Base-by-base conservation (phyloP, 202 grass and related monocot species). In the Zizania palustris region DNA sequence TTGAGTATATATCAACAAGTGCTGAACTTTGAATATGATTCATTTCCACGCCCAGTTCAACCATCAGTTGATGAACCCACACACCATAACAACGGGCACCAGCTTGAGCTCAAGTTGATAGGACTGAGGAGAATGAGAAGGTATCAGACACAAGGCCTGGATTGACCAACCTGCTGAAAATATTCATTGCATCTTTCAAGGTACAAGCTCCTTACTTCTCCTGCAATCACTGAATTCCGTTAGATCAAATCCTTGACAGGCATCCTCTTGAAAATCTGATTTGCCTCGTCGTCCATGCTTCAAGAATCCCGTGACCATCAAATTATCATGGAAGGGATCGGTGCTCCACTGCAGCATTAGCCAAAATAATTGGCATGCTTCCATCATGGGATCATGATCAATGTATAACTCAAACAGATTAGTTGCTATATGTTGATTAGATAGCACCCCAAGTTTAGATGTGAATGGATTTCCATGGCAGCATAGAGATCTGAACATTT, bases 221-320 rank as follows among this genome's bases (percentile, higher is more conserved):
- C 85, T 2, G 82, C 82, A 56, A 93, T 85, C 85, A 90, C 86
- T 82, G 91, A 88, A 76, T 93, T 93, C 91, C 91, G 90, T 56
- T 87, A 88, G 37, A 93, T 72, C 75, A 90, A 80, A 54, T 93
- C 87, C 85, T 75, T 90, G 28, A 63, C 51, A 71, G 82, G 87
- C 91, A 93, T 90, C 62, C 66, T 73, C 75, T 85, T 93, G 85
- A 93, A 93, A 72, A 90, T 78, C 37, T 64, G 60, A 80, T 85
- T 70, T 35, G 91, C 85, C 38, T 83, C 80, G 19, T 90, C 85
- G 60, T 51, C 87, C 72, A 71, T 33, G 67, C 75, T 88, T 88
- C 85, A 85, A 56, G 44, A 81, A 79, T 62, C 65, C 84, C 28
- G 1, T 69, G 22, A 90, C 77, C 91, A 93, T 61, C 71, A 90